A percentile compares a stretch with the other conserved stretches of the same genome.
These are phyloP conservation scores for Astrothelium macrocarpum DNA, from an alignment of 495 filamentous ascomycete species.

Conservation along the genomic window DNA sequence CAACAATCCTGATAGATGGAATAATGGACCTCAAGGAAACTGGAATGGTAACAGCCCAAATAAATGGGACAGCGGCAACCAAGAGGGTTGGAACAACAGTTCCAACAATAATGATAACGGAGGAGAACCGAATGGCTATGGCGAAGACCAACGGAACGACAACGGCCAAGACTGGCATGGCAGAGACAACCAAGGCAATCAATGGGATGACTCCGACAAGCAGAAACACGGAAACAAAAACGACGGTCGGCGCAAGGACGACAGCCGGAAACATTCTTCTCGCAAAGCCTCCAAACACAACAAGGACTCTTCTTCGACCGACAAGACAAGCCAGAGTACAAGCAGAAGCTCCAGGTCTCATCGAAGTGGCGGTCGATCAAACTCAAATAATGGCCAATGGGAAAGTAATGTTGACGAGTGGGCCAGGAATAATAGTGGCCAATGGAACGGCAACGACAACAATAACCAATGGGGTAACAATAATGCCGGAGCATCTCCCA, in stretches of 20 bases:
- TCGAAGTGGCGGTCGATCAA: not conserved
- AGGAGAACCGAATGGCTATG: no score
- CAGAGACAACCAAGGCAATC: not conserved
- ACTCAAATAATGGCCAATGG: not conserved
- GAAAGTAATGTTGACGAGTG: not conserved
- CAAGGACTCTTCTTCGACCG: not conserved
- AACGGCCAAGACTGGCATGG: no score
- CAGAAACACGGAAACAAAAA: not conserved
- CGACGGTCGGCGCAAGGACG: not conserved
- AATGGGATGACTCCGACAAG: not conserved
- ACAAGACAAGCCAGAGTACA: not conserved
- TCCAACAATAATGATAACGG: no score
- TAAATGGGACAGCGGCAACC: not conserved
- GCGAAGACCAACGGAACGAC: not conserved
- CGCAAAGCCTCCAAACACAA: not conserved
- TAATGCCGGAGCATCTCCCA: not conserved
- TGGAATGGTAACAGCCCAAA: not conserved
- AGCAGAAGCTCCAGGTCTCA: not conserved
- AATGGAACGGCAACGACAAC: not conserved
- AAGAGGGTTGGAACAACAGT: not conserved
- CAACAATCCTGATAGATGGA: no score
- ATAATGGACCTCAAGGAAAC: not conserved
- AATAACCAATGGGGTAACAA: not conserved
- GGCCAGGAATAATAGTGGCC: not conserved
- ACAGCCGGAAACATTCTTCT: not conserved